These are phyloP conservation scores for Phytophthora fragariae DNA, from an alignment of 352 stramenopile genomes.

Conservation along the genomic window DNA sequence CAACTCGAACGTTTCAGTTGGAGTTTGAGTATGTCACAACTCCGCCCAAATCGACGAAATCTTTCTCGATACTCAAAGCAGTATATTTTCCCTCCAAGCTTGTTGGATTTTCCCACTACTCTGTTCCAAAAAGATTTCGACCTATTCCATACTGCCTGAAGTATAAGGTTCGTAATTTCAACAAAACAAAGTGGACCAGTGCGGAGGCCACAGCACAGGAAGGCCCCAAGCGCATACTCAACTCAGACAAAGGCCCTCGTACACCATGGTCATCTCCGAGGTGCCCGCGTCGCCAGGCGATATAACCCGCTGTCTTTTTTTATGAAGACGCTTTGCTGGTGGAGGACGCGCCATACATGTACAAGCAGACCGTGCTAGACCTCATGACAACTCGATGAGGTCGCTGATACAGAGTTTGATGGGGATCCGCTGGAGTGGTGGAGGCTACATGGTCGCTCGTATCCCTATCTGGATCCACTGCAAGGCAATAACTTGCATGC, in stretches of 20 bases:
- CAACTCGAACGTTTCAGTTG: not conserved
- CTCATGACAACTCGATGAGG: not conserved
- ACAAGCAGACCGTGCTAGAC: no score
- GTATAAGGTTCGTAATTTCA: no score
- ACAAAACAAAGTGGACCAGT: no score
- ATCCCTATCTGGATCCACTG: no score
- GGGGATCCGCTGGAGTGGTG: not conserved
- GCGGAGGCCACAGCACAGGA: no score
- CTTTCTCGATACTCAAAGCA: not conserved
- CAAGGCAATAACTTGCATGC: not conserved
- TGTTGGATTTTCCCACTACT: not conserved
- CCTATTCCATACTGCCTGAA: no score
- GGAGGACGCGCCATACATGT: no score
- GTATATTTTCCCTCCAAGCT: not conserved
- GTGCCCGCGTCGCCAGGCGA: no score
- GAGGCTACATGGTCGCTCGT: not conserved
- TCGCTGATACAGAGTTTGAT: slow-evolving; percentile 1
- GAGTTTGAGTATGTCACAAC: not conserved
- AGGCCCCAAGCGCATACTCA: no score
- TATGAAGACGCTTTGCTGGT: no score
- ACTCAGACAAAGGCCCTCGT: not conserved
- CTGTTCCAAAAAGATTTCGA: not conserved
- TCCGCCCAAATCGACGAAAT: not conserved
- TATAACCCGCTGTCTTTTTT: no score
- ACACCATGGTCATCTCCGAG: not conserved